Conservation (phyloP, 2,329 filamentous ascomycete species). For the Exophiala calicioides region DNA sequence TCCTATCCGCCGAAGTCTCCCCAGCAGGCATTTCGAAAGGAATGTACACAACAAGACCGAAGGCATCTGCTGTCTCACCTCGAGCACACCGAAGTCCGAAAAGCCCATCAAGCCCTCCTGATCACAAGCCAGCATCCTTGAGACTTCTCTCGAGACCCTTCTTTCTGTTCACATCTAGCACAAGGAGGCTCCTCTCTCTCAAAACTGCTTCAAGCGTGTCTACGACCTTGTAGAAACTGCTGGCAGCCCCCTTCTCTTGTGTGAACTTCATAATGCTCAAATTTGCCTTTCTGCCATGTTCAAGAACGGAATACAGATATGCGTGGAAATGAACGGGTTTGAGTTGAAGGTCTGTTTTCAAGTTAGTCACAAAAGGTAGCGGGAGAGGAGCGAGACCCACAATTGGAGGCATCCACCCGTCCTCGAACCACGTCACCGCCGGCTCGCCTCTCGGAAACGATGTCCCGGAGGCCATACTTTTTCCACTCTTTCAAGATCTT, state of each 20-base stretch:
- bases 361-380: constrained; percentile 27
- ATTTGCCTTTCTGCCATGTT: constrained; percentile 74
- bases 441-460: constrained; percentile 74
- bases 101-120: constrained; percentile 4
- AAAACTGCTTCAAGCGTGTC: constrained; percentile 73
- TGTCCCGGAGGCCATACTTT: constrained; percentile 75
- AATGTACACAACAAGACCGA: constrained; percentile 21
- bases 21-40: no score
- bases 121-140: constrained; percentile 30
- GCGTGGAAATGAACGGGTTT: constrained; percentile 86
- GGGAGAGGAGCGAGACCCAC: constrained; percentile 55
- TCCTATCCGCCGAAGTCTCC: no score
- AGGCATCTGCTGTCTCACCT: constrained; percentile 4
- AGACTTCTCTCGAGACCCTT: constrained; percentile 63
- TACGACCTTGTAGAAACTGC: constrained; percentile 81
- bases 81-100: constrained; percentile 1
- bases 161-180: constrained; percentile 65
- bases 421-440: constrained; percentile 71
- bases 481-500: constrained; percentile 77
- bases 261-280: constrained; percentile 83
- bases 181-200: constrained; percentile 63
- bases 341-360: constrained; percentile 66
- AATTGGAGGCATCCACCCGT: constrained; percentile 72
- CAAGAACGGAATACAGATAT: constrained; percentile 85
- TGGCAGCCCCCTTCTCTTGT: constrained; percentile 87